Evolutionary conservation across 2,329 filamentous ascomycete genomes (phyloP).

Genomic region (Aspergillus quadrilineatus): DNA sequence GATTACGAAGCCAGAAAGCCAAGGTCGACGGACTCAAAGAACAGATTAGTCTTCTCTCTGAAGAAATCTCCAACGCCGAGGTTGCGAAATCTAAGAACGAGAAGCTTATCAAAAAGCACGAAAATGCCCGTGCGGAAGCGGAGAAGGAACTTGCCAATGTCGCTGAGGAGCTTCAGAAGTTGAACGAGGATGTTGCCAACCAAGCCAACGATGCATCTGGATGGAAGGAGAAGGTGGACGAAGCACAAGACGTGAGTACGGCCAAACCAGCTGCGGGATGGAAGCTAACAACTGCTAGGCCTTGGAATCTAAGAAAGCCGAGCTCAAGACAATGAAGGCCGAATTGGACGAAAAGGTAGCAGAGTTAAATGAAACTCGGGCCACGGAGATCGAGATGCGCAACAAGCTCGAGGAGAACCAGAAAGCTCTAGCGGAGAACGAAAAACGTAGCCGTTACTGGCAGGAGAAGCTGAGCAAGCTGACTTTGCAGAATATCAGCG

Average conservation of each 20-base stretch:
- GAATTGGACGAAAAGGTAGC: conserved; percentile 83
- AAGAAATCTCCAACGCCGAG: conserved; percentile 82
- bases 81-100: conserved; percentile 88
- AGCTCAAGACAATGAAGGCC: conserved; percentile 74
- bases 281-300: conserved; percentile 46
- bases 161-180: conserved; percentile 68
- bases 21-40: conserved; percentile 88
- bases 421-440: conserved; percentile 81
- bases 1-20: conserved; percentile 82
- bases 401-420: conserved; percentile 97
- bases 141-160: conserved; percentile 74
- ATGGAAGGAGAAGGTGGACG: conserved; percentile 70
- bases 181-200: conserved; percentile 74
- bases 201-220: conserved; percentile 75
- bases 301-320: conserved; percentile 74
- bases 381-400: conserved; percentile 93
- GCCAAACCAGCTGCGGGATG: background rate
- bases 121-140: conserved; percentile 77
- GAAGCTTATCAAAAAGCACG: conserved; percentile 83
- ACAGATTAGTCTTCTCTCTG: conserved; percentile 75
- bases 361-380: conserved; percentile 84
- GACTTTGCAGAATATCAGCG: conserved; percentile 74
- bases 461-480: conserved; percentile 86
- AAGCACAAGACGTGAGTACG: conserved; percentile 66
- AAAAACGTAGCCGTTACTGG: conserved; percentile 82